A percentile compares a stretch with the other conserved stretches of the same genome.
Evolutionary conservation across 2,329 filamentous ascomycete species (phyloP).

Genomic region (Penicillium sp.): DNA sequence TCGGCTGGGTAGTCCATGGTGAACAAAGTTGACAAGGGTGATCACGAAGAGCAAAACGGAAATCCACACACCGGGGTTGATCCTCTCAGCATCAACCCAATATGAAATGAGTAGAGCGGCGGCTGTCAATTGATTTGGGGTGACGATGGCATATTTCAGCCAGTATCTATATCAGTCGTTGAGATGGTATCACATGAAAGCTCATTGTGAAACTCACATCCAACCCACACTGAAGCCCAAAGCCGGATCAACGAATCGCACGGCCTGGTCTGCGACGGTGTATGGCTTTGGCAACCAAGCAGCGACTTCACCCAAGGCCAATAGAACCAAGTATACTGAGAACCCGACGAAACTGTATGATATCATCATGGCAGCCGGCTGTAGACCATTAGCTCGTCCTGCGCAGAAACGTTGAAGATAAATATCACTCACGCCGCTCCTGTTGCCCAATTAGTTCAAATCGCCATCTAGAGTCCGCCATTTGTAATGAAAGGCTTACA

Average conservation of each 20-base stretch:
- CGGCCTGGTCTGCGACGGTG: conserved; percentile 77
- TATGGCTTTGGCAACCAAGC: conserved; percentile 73
- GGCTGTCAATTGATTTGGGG: conserved; percentile 80
- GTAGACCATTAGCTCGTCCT: conserved; percentile 1
- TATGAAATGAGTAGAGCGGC: conserved; percentile 73
- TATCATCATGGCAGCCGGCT: conserved; percentile 38
- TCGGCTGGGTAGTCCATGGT: conserved; percentile 67
- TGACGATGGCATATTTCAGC: conserved; percentile 80
- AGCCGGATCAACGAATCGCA: conserved; percentile 74
- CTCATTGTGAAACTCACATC: conserved; percentile 47
- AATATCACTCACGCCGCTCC: conserved; percentile 28
- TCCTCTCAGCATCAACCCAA: conserved; percentile 64
- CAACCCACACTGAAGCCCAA: conserved; percentile 76
- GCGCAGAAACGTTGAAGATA: not conserved
- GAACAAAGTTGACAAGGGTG: conserved; percentile 64
- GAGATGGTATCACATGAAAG: not conserved
- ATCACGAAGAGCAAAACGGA: conserved; percentile 65
- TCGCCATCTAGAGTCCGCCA: not conserved
- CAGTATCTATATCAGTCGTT: conserved; percentile 43
- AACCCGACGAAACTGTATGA: conserved; percentile 39
- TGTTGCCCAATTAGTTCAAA: conserved; percentile 10
- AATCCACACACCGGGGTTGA: conserved; percentile 78
- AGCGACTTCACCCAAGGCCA: conserved; percentile 76
- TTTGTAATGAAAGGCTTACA: conserved; percentile 17
- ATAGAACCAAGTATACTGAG: conserved; percentile 75